Evolutionary conservation across 495 filamentous ascomycete species (phyloP).

Genomic region (Trichoderma parareesei): DNA sequence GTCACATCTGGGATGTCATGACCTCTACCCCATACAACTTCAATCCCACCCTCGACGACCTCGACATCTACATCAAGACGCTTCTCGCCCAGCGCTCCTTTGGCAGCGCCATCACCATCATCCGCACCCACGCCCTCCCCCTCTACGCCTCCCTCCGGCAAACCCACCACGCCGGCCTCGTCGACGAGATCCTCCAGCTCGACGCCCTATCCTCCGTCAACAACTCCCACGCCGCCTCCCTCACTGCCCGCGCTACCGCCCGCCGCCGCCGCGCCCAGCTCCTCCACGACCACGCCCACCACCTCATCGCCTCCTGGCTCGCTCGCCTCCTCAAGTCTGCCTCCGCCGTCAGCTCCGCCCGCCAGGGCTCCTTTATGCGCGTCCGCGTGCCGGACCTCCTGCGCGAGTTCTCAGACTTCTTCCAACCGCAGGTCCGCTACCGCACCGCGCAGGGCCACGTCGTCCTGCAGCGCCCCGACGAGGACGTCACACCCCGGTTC

Average conservation of each 20-base stretch:
- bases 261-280: conserved; percentile 18
- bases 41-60: conserved; percentile 23
- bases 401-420: conserved; percentile 42
- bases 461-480: conserved; percentile 14
- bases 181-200: conserved; percentile 21
- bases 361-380: conserved; percentile 13
- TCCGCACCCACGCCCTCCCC: conserved; percentile 19
- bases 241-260: conserved; percentile 2
- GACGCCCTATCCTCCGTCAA: neutral
- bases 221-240: conserved; percentile 13
- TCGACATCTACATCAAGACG: conserved; percentile 23
- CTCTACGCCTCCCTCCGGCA: conserved; percentile 20
- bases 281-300: conserved; percentile 21
- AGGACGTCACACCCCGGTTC: conserved; percentile 1
- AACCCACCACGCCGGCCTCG: conserved; percentile 24
- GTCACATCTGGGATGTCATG: conserved; percentile 30
- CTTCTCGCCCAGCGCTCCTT: conserved; percentile 19
- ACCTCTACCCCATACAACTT: conserved; percentile 22
- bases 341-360: conserved; percentile 9
- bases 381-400: conserved; percentile 34
- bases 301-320: conserved; percentile 21
- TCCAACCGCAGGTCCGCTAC: conserved; percentile 32
- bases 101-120: conserved; percentile 16
- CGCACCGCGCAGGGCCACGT: conserved; percentile 24
- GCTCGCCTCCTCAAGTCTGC: conserved; percentile 17